Evolutionary conservation across 345 rosid species (phyloP), one percentile per base, ranked within the genome.

Genomic region (Dipteronia sinensis): DNA sequence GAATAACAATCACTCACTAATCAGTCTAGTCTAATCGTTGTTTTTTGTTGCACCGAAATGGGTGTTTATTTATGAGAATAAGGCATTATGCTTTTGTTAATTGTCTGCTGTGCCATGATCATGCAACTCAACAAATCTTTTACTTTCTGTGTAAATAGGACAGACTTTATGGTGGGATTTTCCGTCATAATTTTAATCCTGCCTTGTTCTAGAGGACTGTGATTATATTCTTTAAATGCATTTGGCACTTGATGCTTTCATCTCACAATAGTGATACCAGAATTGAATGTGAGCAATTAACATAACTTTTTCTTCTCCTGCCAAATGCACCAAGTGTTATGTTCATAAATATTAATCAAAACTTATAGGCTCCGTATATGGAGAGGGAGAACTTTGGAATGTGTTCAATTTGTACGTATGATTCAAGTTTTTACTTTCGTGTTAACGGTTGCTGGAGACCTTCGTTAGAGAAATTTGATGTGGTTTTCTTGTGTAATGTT

Each of bases 401-500:
- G 42, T 47, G 10, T 47, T n/a, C 23, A 7, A n/a, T 31, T 51
- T n/a, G 38, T 49, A n/a, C 40, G 59, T 23, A 49, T 10, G 1
- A 10, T 8, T 63, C 58, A 49, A 16, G 66, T 34, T 44, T 49
- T 6, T 38, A 61, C 38, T 25, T 56, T 61, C 6, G 17, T 34
- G 40, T 29, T 70, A 47, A 12, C 20, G 75, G 42, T 47, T 73
- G 71, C 56, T 56, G 34, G 62, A n/a, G 64, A 69, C 58, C 38
- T 22, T 65, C 1, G 1, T 34, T 67, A n/a, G 34, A 49, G 76
- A n/a, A 40, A 42, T 67, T 68, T 40, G 46, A 53, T 62, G 10
- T 25, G 69, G 58, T 66, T 47, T 76, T 71, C 68, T 80, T n/a
- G 7, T 71, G 77, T 63, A 17, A 63, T 44, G n/a, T 77, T 70